Evolutionary conservation across 2,329 filamentous ascomycete species (phyloP), one percentile per base, ranked within the genome.

Genomic region (Fusarium sulawesiense): DNA sequence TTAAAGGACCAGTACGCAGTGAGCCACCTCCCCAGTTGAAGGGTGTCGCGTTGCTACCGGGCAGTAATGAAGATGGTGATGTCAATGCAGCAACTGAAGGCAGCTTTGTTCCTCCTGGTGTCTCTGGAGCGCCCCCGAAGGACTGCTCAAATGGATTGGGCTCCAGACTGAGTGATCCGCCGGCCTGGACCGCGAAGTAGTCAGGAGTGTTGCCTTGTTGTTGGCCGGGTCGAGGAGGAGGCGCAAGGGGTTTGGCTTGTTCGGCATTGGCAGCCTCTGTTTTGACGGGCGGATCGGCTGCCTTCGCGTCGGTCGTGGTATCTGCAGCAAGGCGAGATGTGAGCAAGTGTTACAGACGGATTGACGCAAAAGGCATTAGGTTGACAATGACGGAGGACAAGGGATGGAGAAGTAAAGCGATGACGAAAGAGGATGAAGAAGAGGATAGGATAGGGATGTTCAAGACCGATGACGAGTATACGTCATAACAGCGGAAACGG

Each of bases 71-170:
- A 47, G 93, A 93, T 9, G 96, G 95, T 48, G 96, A 98, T 25
- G 96, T 97, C 75, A 99, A 87, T 68, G 94, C 88, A 48, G 94
- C 94, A 73, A 98, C 94, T 18, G 94, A 92, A 53, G 96, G 96
- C 68, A 99, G 85, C 76, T 97, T 91, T 63, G 89, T 90, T 70
- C 88, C 91, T 73, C 93, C 92, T 18, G 95, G 94, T 32, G 95
- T 97, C 79, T 97, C 93, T 73, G 89, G 87, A 57, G 83, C 83
- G 66, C 84, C 84, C 73, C 88, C 90, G 79, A 99, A 99, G 9
- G 95, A 98, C 81, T 96, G 93, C 80, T 98, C 96, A 77, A 99
- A 98, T 11, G 96, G 95, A 81, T 99, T 98, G 64, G 94, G 94
- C 84, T 98, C 96, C 79, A 92, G 88, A 75, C 88, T 91, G 78